Percentiles rank a stretch among this genome's conserved stretches.
Evolutionary conservation across 805 yeast species (phyloP).

Genomic region (Suhomyces xylopsoci): DNA sequence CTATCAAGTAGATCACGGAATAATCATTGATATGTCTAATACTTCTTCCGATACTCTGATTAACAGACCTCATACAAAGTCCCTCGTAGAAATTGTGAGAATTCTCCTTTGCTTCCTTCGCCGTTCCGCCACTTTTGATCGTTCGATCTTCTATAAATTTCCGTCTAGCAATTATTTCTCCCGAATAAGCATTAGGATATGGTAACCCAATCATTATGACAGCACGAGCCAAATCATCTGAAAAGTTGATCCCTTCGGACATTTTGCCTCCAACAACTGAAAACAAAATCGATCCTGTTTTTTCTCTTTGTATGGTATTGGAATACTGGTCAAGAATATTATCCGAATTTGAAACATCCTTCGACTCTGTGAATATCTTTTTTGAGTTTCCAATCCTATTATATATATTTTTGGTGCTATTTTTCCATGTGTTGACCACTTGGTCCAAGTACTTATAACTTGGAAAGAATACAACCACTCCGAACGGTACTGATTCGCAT

Average conservation of each 20-base stretch:
- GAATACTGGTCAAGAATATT: conserved; percentile 51
- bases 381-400: conserved; percentile 38
- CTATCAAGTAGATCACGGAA: conserved; percentile 70
- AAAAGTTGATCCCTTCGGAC: conserved; percentile 91
- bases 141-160: conserved; percentile 57
- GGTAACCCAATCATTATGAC: conserved; percentile 88
- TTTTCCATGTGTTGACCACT: conserved; percentile 54
- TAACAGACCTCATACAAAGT: conserved; percentile 85
- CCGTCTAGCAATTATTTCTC: conserved; percentile 72
- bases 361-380: conserved; percentile 55
- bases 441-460: conserved; percentile 69
- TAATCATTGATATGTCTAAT: conserved; percentile 82
- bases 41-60: conserved; percentile 90
- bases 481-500: conserved; percentile 54
- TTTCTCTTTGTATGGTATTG: conserved; percentile 28
- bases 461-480: conserved; percentile 80
- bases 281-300: conserved; percentile 62
- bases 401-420: conserved; percentile 20
- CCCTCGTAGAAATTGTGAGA: conserved; percentile 69
- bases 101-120: conserved; percentile 43
- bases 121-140: conserved; percentile 46
- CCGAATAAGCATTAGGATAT: conserved; percentile 79
- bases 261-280: conserved; percentile 91
- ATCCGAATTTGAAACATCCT: conserved; percentile 39
- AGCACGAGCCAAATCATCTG: conserved; percentile 83